A percentile compares a stretch with the other conserved stretches of the same genome.
phyloP scores from a whole-genome alignment of 2,329 filamentous ascomycete species.

The Neoscytalidium dimidiatum region DNA sequence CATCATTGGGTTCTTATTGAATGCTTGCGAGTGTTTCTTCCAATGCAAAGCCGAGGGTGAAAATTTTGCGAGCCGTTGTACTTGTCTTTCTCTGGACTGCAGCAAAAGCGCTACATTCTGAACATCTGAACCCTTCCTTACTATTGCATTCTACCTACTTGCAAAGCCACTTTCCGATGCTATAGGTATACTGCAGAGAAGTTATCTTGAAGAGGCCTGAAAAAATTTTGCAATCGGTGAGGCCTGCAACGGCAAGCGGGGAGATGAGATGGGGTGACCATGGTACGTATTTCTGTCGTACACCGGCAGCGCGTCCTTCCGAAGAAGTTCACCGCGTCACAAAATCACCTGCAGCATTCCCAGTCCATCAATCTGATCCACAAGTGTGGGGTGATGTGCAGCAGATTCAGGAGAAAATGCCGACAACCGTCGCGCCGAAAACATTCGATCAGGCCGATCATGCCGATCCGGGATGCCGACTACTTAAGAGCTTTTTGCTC shows the following conservation, averaged over 20 bases:
- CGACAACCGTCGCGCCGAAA: conserved; percentile 4
- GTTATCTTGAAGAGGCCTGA: background rate
- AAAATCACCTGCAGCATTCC: background rate
- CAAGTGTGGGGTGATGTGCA: background rate
- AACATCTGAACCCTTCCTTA: no score
- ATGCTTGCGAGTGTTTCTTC: no score
- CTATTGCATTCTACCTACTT: no score
- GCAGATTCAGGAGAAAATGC: background rate
- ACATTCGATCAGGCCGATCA: conserved; percentile 15
- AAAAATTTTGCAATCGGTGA: background rate
- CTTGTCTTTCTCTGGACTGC: no score
- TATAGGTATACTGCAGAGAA: no score
- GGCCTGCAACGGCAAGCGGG: background rate
- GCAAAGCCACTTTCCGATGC: no score
- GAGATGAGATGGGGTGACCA: background rate
- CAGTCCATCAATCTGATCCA: background rate
- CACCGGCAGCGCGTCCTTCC: background rate
- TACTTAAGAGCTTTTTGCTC: background rate
- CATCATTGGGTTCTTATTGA: no score
- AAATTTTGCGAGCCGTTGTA: no score
- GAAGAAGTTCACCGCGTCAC: background rate
- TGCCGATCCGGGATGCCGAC: conserved; percentile 16
- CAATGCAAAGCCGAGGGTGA: no score
- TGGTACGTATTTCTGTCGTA: background rate
- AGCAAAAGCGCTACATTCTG: no score